Percentiles rank a stretch among this genome's conserved stretches.
phyloP scores from a whole-genome alignment of 371 early-diverging fungal genomes.

The Rhizopus stolonifer region DNA sequence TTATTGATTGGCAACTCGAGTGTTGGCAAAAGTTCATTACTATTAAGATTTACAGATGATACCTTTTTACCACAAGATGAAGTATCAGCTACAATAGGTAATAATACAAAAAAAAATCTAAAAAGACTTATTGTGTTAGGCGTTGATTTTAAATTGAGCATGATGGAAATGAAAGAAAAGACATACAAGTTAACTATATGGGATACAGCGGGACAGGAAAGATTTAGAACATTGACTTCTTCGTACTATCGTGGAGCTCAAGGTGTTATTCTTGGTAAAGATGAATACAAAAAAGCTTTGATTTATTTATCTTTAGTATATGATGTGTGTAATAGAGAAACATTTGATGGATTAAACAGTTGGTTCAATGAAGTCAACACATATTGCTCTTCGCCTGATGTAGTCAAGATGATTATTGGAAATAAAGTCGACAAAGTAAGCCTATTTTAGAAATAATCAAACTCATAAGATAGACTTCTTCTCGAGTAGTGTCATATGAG shows the following conservation, averaged over 20 bases:
- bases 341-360: slow-evolving; percentile 87
- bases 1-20: slow-evolving; percentile 98
- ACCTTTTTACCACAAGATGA: slow-evolving; percentile 85
- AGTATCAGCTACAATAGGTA: slow-evolving; percentile 91
- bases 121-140: too few species aligned
- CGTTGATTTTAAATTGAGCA: too few species aligned
- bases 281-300: too few species aligned
- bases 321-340: slow-evolving; percentile 91
- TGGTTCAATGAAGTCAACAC: slow-evolving; percentile 96
- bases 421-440: slow-evolving; percentile 94
- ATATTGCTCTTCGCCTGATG: slow-evolving; percentile 81
- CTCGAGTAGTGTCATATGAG: slow-evolving; percentile 81
- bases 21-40: slow-evolving; percentile 97
- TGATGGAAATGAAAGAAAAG: not conserved
- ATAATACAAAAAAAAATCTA: too few species aligned
- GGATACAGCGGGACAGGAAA: slow-evolving; percentile 99
- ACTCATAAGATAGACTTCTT: too few species aligned
- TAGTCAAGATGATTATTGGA: slow-evolving; percentile 96
- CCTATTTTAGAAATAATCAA: too few species aligned
- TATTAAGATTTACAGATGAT: slow-evolving; percentile 98
- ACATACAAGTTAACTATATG: slow-evolving; percentile 30
- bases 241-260: slow-evolving; percentile 99
- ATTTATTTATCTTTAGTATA: slow-evolving; percentile 64
- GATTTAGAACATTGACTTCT: slow-evolving; percentile 99
- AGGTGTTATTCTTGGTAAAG: slow-evolving; percentile 75